Evolutionary conservation across 2,329 filamentous ascomycete species (phyloP).

Genomic region (Rhynchosporium secalis): DNA sequence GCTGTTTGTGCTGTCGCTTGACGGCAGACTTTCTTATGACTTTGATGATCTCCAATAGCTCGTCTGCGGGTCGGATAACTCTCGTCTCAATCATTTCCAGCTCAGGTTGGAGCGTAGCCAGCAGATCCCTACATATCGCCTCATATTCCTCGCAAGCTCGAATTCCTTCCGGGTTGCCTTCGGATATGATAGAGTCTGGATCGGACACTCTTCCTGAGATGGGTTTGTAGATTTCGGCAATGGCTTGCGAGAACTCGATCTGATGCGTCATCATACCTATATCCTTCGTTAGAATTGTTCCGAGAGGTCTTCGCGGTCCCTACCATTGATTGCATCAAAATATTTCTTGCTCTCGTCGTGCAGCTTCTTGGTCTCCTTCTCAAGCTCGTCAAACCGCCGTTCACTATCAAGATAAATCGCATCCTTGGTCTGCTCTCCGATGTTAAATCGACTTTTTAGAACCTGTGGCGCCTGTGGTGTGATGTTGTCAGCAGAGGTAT

Average conservation of each 20-base stretch:
- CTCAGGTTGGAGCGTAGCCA: conserved; percentile 85
- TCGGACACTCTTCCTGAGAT: conserved; percentile 96
- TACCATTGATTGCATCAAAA: conserved; percentile 90
- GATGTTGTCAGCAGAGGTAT: too few species aligned
- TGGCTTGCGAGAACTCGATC: conserved; percentile 96
- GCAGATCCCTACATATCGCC: conserved; percentile 82
- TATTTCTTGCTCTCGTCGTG: conserved; percentile 98
- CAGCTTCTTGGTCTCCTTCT: conserved; percentile 92
- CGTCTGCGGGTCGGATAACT: conserved; percentile 88
- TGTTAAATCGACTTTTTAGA: conserved; percentile 88
- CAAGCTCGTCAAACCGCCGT: conserved; percentile 88
- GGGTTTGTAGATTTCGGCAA: conserved; percentile 96
- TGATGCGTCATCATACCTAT: conserved; percentile 83
- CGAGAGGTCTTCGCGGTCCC: too few species aligned
- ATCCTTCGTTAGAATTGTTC: too few species aligned
- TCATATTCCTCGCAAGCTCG: conserved; percentile 96
- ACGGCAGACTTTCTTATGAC: conserved; percentile 82
- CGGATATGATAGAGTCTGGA: conserved; percentile 75
- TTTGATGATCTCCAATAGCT: conserved; percentile 93
- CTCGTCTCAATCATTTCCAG: conserved; percentile 95
- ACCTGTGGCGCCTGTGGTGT: conserved; percentile 67
- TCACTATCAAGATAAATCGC: conserved; percentile 93
- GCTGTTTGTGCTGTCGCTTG: conserved; percentile 96
- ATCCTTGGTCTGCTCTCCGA: conserved; percentile 95
- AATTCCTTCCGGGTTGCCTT: conserved; percentile 92